These are phyloP conservation scores for Apostasia shenzhenica DNA, from an alignment of 106 monocot genomes.

Conservation along the genomic window DNA sequence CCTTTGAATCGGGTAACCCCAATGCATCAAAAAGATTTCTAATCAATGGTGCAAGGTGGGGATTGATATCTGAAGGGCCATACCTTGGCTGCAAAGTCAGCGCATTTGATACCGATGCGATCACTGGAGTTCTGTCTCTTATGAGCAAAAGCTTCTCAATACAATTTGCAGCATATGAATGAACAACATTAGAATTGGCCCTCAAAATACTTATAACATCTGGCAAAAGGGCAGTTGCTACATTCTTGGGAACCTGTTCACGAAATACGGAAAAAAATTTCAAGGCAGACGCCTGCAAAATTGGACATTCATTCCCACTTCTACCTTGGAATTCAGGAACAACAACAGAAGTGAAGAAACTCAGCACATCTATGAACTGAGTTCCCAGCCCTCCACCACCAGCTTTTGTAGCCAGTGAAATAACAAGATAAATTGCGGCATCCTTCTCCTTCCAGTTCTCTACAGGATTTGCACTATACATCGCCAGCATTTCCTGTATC, in stretches of 20 bases:
- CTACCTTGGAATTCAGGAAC: constrained; percentile 68
- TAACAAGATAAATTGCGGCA: constrained; percentile 80
- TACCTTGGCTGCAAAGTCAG: constrained; percentile 27
- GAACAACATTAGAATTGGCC: constrained; percentile 87
- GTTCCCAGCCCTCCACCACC: constrained; percentile 25
- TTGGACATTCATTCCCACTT: constrained; percentile 49
- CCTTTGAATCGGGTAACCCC: constrained; percentile 79
- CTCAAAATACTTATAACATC: constrained; percentile 55
- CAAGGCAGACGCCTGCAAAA: constrained; percentile 84
- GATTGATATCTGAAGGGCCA: constrained; percentile 46
- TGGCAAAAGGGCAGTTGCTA: constrained; percentile 45
- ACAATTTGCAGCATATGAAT: constrained; percentile 95
- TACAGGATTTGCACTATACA: constrained; percentile 46
- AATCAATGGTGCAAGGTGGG: constrained; percentile 47
- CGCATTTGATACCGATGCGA: constrained; percentile 16
- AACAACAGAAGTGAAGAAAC: constrained; percentile 71
- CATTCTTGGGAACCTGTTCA: constrained; percentile 68
- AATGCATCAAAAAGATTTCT: constrained; percentile 64
- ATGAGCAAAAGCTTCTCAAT: constrained; percentile 85
- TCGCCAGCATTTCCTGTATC: constrained; percentile 66
- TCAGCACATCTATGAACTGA: constrained; percentile 63
- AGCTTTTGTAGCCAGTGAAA: constrained; percentile 54
- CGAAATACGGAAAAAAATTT: constrained; percentile 82
- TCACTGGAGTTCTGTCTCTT: constrained; percentile 45
- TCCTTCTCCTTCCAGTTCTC: constrained; percentile 98